Evolutionary conservation across 1,139 yeast genomes (phyloP), one percentile per base, ranked within the genome.

Genomic region (Yamadazyma buinensis): DNA sequence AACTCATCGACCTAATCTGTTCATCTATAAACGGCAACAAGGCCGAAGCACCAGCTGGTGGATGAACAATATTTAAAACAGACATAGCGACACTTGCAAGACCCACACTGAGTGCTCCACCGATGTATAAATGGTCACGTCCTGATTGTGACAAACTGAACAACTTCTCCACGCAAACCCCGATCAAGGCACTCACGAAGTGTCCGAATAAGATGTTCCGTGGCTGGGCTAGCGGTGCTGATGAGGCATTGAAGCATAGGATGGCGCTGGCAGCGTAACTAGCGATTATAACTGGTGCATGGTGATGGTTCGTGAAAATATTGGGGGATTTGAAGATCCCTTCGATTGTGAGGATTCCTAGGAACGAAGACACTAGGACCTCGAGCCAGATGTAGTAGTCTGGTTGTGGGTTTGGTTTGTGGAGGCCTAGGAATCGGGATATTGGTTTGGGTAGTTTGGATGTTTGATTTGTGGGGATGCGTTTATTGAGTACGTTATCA

Each of bases 1-100:
- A 81, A 33, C 87, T 73, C 70, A 81, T 66, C 2, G 35, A 42
- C 5, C 76, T 53, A 6, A 78, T 61, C 6, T 53, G 48, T 0
- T 54, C 70, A 39, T 77, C 82, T 0, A 75, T 50, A 7, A 73
- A 59, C 0, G 87, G 85, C 7, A 81, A 55, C 19, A 81, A 52
- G 0, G 88, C 86, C 10, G 83, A 72, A 1, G 88, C 87, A 2
- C 88, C 88, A 1, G 84, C 82, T 0, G 88, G 88, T 0, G 88
- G 88, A 54, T 81, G 88, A 1, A 79, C 73, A 38, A 80, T 72
- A 44, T 77, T 77, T 7, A 68, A 54, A 0, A 79, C 46, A n/a
- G 75, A 57, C 85, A 80, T 80, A 11, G 61, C 55, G 8, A 75
- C 77, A 8, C 82, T 73, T 1, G 82, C 51, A 2, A 77, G 47